Conservation (phyloP, 495 filamentous ascomycete genomes). For the Rostrohypoxylon terebratum region DNA sequence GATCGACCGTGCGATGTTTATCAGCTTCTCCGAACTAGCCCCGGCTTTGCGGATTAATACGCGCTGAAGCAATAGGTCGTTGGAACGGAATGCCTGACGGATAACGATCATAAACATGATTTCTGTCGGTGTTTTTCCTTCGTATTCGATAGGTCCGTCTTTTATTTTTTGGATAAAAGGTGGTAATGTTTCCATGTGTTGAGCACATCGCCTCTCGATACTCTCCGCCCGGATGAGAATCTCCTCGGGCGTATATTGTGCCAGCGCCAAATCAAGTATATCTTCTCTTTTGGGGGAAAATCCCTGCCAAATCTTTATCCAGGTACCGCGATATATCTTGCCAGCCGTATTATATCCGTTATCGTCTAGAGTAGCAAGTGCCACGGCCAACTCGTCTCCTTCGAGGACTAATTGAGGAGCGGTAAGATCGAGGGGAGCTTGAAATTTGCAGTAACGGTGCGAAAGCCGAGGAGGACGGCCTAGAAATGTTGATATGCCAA, state of each 20-base stretch:
- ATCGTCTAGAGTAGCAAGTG: slow-evolving; percentile 44
- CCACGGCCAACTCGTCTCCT: slow-evolving; percentile 41
- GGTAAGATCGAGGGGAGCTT: slow-evolving; percentile 43
- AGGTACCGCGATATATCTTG: slow-evolving; percentile 44
- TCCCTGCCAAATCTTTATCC: slow-evolving; percentile 44
- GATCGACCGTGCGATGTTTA: slow-evolving; percentile 54
- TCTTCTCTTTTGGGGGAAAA: slow-evolving; percentile 48
- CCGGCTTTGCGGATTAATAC: slow-evolving; percentile 57
- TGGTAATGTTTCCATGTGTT: slow-evolving; percentile 53
- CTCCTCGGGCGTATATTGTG: slow-evolving; percentile 48
- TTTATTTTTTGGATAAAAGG: slow-evolving; percentile 52
- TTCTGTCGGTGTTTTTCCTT: slow-evolving; percentile 45
- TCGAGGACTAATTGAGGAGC: slow-evolving; percentile 40
- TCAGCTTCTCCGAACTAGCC: slow-evolving; percentile 52
- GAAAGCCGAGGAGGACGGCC: slow-evolving; percentile 50
- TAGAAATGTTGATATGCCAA: slow-evolving; percentile 44
- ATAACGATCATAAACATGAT: slow-evolving; percentile 52
- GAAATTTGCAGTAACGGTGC: slow-evolving; percentile 50
- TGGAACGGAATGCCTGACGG: slow-evolving; percentile 57
- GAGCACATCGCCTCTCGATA: slow-evolving; percentile 54
- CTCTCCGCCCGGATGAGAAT: slow-evolving; percentile 45
- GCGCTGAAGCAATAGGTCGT: slow-evolving; percentile 60
- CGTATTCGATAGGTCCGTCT: slow-evolving; percentile 41
- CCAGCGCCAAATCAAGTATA: slow-evolving; percentile 48
- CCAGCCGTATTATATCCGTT: slow-evolving; percentile 46